Percentiles rank a stretch among this genome's conserved stretches.
These are phyloP conservation scores for Dioscorea zingiberensis DNA, from an alignment of 106 monocot species.

Conservation along the genomic window DNA sequence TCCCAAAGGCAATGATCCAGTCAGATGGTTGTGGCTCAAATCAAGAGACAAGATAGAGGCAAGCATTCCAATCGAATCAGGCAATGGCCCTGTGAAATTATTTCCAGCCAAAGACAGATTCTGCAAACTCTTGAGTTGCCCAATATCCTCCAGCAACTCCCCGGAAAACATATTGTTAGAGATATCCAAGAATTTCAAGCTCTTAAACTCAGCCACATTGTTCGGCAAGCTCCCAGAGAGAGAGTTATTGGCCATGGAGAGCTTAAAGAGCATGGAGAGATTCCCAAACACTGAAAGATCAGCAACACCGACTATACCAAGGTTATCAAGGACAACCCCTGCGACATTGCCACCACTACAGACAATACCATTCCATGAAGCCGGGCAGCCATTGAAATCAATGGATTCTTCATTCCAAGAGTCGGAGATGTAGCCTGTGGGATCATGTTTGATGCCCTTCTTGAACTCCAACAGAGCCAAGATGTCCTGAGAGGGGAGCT, in stretches of 20 bases:
- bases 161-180: conserved; percentile 77
- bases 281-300: conserved; percentile 55
- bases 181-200: conserved; percentile 72
- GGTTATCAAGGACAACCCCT: conserved; percentile 62
- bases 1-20: conserved; percentile 52
- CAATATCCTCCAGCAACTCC: conserved; percentile 46
- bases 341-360: conserved; percentile 69
- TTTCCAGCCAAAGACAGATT: conserved; percentile 76
- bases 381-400: conserved; percentile 92
- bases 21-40: conserved; percentile 62
- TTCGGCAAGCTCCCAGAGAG: conserved; percentile 47
- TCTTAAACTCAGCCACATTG: conserved; percentile 38
- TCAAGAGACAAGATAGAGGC: conserved; percentile 61
- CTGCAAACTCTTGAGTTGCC: conserved; percentile 54
- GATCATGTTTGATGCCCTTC: conserved; percentile 78
- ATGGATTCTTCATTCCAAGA: conserved; percentile 97
- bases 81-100: conserved; percentile 72
- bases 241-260: conserved; percentile 75
- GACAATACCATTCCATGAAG: conserved; percentile 93
- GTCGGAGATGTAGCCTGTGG: conserved; percentile 67
- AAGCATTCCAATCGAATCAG: conserved; percentile 59
- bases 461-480: conserved; percentile 81
- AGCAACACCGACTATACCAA: conserved; percentile 38
- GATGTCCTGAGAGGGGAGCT: conserved; percentile 81
- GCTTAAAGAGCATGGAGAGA: conserved; percentile 60